Conservation (phyloP, 1,139 yeast genomes). For the Geotrichum histeridarum region DNA sequence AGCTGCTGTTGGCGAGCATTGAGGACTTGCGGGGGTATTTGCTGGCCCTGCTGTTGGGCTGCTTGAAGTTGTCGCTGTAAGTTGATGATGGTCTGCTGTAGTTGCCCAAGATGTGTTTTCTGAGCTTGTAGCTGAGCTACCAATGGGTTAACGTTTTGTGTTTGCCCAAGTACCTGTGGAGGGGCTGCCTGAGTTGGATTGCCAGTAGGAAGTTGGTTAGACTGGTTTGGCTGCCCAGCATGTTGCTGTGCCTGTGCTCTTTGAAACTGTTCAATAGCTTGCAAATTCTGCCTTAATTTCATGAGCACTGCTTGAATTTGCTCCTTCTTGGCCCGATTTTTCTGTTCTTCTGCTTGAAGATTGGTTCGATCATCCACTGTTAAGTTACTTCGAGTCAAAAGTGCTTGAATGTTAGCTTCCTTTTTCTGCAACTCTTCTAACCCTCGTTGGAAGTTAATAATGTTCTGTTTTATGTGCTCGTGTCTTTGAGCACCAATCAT, state of each 20-base stretch:
- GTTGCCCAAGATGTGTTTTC: slow-evolving; percentile 17
- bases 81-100: slow-evolving; percentile 30
- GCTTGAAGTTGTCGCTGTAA: slow-evolving; percentile 33
- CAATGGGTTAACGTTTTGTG: not conserved
- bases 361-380: slow-evolving; percentile 23
- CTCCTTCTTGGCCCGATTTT: slow-evolving; percentile 24
- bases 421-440: slow-evolving; percentile 25
- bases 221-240: not conserved
- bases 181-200: slow-evolving; percentile 25
- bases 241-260: slow-evolving; percentile 16
- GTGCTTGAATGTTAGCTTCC: slow-evolving; percentile 24
- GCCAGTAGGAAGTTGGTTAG: slow-evolving; percentile 13
- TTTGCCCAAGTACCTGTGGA: slow-evolving; percentile 16
- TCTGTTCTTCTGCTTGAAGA: slow-evolving; percentile 25
- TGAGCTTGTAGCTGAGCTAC: slow-evolving; percentile 1
- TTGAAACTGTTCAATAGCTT: slow-evolving; percentile 10
- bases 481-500: slow-evolving; percentile 21
- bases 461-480: slow-evolving; percentile 27
- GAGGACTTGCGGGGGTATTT: slow-evolving; percentile 8
- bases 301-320: not conserved
- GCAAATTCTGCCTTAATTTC: not conserved
- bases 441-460: slow-evolving; percentile 23
- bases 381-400: slow-evolving; percentile 24
- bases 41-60: slow-evolving; percentile 13
- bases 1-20: slow-evolving; percentile 11